Evolutionary conservation across 331 rosid species (phyloP), one percentile per base, ranked within the genome.

Genomic region (Rosa hybrid): DNA sequence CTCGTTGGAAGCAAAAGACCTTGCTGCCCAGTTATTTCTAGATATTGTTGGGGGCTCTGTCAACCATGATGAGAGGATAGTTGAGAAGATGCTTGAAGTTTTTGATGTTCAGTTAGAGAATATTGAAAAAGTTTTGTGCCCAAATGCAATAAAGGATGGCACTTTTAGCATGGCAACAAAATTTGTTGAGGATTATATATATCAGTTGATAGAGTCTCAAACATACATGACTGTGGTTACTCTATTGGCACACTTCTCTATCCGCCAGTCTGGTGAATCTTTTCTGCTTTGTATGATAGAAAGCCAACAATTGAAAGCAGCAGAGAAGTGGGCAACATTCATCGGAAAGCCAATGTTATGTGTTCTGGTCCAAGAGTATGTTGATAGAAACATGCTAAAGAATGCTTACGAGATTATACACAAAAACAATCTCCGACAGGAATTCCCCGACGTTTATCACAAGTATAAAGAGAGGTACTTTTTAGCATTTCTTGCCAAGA

Each of bases 241-340:
- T 77, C 78, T 95, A 51, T 83, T 95, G 53, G 99, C 88, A 84
- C 98, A 85, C 84, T 93, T 95, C 84, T 90, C 91, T 48, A 88
- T 91, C 78, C 64, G 79, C 72, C 91, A 86, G 50, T 90, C 87
- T 77, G 90, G 87, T 54, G 77, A 90, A 75, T 89, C 93, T 74
- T 88, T 95, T 89, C 92, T 95, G 50, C 73, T 50, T 77, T 86
- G 81, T 53, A 91, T 95, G 99, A 75, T 95, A 75, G 83, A 87
- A 77, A 84, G 65, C 71, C 86, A 84, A 54, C 90, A 96, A 80
- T 90, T 90, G 81, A 92, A 90, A 90, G 92, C 97, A 20, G 99
- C 99, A 70, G 97, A 93, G 84, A 96, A 93, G 89, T 92, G 97
- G 98, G 98, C 99, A 50, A 81, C 92, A 56, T 96, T 84, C 85